A percentile compares a stretch with the other conserved stretches of the same genome.
Evolutionary conservation across 345 rosid genomes (phyloP).

Genomic region (Atalantia buxifolia): DNA sequence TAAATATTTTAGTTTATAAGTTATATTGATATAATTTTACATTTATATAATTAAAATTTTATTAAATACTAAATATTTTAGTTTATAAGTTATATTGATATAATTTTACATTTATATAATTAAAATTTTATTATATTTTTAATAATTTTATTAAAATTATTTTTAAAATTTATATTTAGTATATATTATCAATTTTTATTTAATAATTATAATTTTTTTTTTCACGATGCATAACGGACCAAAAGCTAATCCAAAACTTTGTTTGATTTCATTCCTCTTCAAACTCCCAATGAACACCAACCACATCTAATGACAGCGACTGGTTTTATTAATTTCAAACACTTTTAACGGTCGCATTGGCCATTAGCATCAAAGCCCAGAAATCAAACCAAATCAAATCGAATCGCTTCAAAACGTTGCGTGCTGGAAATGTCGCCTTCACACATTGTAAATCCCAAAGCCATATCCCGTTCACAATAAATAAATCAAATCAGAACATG

Average conservation of each 20-base stretch:
- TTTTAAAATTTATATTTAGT: no score
- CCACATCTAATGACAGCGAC: neutral
- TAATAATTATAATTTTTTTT: no score
- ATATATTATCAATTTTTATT: no score
- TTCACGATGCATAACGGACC: no score
- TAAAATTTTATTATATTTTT: no score
- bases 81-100: no score
- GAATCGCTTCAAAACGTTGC: constrained; percentile 12
- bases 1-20: rapidly evolving
- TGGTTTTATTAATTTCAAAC: neutral
- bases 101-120: no score
- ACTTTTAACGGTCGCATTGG: constrained; percentile 17
- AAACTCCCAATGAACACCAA: neutral
- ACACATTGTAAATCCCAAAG: constrained; percentile 17
- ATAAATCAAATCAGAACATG: neutral
- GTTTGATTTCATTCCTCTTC: neutral
- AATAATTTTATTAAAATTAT: no score
- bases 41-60: no score
- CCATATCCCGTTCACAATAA: neutral
- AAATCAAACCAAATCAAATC: constrained; percentile 6
- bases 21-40: no score
- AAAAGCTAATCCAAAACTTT: no score
- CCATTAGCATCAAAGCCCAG: neutral
- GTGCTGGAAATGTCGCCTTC: constrained; percentile 27
- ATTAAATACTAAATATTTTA: no score